Conservation (phyloP, 176 grass and related monocot species). For the Bothriochloa decipiens region DNA sequence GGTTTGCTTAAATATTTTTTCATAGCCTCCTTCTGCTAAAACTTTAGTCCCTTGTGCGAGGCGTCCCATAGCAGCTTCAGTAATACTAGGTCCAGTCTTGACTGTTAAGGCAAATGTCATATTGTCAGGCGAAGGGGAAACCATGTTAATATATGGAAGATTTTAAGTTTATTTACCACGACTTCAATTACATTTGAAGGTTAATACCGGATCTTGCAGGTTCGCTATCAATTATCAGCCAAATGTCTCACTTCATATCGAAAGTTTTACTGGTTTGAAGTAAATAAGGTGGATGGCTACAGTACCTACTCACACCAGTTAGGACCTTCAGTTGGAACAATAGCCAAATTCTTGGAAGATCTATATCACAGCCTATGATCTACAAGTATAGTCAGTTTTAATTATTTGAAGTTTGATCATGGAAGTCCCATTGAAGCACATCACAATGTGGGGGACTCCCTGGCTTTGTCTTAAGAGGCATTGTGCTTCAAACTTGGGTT, state of each 20-base stretch:
- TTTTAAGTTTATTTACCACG: neutral
- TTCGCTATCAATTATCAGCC: conserved; percentile 15
- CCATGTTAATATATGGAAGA: neutral
- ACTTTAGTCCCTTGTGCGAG: conserved; percentile 94
- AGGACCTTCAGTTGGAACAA: conserved; percentile 13
- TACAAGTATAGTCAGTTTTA: neutral
- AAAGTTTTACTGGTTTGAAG: conserved; percentile 1
- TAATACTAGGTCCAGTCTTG: conserved; percentile 88
- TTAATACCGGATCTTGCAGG: neutral
- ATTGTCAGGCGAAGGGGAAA: conserved; percentile 20
- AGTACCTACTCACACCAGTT: neutral
- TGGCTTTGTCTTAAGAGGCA: neutral
- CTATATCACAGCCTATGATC: neutral
- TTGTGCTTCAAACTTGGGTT: neutral
- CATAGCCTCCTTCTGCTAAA: conserved; percentile 91
- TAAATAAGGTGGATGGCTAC: conserved; percentile 25
- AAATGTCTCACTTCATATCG: neutral
- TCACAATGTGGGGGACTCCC: neutral
- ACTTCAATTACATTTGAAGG: neutral
- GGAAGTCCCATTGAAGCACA: conserved; percentile 13
- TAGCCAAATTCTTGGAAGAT: neutral
- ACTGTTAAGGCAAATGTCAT: conserved; percentile 50
- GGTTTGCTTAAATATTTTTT: conserved; percentile 89
- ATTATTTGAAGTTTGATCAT: conserved; percentile 24
- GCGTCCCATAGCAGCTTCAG: conserved; percentile 85